Evolutionary conservation across 192 early-diverging fungal species (phyloP).

Genomic region (Coemansia guatemalensis): DNA sequence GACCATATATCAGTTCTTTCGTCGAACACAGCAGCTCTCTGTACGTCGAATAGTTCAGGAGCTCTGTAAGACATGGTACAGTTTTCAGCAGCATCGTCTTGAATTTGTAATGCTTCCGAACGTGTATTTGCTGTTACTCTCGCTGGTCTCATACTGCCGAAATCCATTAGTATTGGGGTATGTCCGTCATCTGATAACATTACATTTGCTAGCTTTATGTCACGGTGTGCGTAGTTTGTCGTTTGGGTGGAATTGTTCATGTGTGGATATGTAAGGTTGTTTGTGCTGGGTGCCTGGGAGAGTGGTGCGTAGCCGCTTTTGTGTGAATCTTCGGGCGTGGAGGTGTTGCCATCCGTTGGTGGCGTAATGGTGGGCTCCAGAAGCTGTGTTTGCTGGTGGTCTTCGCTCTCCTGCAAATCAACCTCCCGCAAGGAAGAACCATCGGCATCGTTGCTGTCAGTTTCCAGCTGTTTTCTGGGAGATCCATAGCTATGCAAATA

Average conservation of each 20-base stretch:
- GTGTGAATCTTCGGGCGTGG: constrained; percentile 19
- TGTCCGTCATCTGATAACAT: constrained; percentile 64
- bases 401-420: not conserved
- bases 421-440: not conserved
- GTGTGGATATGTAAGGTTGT: not conserved
- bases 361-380: not conserved
- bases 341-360: not conserved
- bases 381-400: not conserved
- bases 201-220: constrained; percentile 77
- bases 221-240: constrained; percentile 62
- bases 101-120: constrained; percentile 62
- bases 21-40: constrained; percentile 58
- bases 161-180: constrained; percentile 75
- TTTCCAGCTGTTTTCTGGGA: not conserved
- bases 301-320: not conserved
- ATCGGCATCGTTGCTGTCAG: not conserved
- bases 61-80: constrained; percentile 76
- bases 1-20: constrained; percentile 80
- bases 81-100: constrained; percentile 69
- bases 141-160: constrained; percentile 67
- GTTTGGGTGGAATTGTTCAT: not conserved
- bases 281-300: not conserved
- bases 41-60: constrained; percentile 80
- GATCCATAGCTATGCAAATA: constrained; percentile 55
- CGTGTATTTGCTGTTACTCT: constrained; percentile 58